Evolutionary conservation across 345 rosid species (phyloP), one percentile per base, ranked within the genome.

Genomic region (Angophora floribunda): DNA sequence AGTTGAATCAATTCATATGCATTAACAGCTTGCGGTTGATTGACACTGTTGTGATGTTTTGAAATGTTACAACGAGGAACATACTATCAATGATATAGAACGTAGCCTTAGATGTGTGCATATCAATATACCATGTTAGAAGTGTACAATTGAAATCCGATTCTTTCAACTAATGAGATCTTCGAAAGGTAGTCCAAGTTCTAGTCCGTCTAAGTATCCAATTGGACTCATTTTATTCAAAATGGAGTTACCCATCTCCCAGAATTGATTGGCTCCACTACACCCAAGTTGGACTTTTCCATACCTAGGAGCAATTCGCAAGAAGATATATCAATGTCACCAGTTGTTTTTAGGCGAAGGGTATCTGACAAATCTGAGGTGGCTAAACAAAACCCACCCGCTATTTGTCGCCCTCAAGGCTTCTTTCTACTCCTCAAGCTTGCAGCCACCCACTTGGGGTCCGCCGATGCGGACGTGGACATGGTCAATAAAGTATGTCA

Each of bases 161-260:
- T 7, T 63, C 17, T n/a, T 61, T 28, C 75, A 63, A 36, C 8
- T 6, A 0, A 1, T n/a, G 41, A 63, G 41, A 63, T 63, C 14
- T 41, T 3, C 6, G 7, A 21, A 7, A 41, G 6, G 3, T 15
- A n/a, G 5, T 4, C 6, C 14, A 75, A 75, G 7, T 75, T 75
- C 2, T 4, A 0, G 19, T 19, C 7, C 49, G 0, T 75, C 0
- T 19, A 41, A 2, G 0, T 75, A 41, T 75, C 7, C 7, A 75
- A 10, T 75, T 19, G 6, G 1, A 75, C 4, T 1, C 26, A 41
- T 63, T n/a, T 13, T 13, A 14, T 26, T 75, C 82, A 75, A 75
- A 75, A 9, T 70, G 24, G 5, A 32, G 45, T 70, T 75, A 36
- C 7, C 26, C 12, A 17, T 47, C 1, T 26, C 4, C 36, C 36